Conservation (phyloP, 306 rosid species). For the Vigna unguiculata region DNA sequence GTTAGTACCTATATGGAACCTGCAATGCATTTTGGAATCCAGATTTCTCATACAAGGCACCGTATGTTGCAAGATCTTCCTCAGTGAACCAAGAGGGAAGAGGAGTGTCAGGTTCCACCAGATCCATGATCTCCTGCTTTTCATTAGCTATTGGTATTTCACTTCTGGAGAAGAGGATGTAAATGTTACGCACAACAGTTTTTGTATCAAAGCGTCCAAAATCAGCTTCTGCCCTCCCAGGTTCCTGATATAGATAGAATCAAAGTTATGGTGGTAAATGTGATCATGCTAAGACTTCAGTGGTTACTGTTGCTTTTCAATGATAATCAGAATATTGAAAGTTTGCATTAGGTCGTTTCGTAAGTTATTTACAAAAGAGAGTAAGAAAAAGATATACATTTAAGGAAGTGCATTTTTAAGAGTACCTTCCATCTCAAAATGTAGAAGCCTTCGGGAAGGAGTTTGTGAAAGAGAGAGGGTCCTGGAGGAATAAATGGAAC, state of each 20-base stretch:
- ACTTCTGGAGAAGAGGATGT: constrained; percentile 78
- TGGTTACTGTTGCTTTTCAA: no score
- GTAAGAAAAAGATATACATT: background rate
- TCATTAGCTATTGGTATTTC: constrained; percentile 79
- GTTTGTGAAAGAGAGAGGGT: constrained; percentile 12
- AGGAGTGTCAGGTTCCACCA: constrained; percentile 74
- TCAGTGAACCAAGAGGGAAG: constrained; percentile 85
- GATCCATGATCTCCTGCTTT: constrained; percentile 85
- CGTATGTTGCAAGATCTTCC: constrained; percentile 73
- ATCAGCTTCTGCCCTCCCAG: constrained; percentile 89
- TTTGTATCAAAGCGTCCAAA: constrained; percentile 74
- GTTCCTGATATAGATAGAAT: constrained; percentile 54
- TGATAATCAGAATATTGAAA: background rate
- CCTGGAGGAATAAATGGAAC: constrained; percentile 63
- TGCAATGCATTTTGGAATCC: constrained; percentile 76
- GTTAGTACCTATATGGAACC: constrained; percentile 75
- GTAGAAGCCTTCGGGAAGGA: constrained; percentile 81
- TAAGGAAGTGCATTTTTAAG: background rate
- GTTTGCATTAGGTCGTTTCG: no score
- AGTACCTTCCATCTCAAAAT: constrained; percentile 75
- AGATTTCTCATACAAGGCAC: constrained; percentile 73
- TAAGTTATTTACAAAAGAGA: background rate
- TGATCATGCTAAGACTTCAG: background rate
- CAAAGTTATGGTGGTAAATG: constrained; percentile 31
- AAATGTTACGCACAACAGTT: constrained; percentile 71